phyloP scores from a whole-genome alignment of 192 early-diverging fungal species.

The Spizellomyces sp. region DNA sequence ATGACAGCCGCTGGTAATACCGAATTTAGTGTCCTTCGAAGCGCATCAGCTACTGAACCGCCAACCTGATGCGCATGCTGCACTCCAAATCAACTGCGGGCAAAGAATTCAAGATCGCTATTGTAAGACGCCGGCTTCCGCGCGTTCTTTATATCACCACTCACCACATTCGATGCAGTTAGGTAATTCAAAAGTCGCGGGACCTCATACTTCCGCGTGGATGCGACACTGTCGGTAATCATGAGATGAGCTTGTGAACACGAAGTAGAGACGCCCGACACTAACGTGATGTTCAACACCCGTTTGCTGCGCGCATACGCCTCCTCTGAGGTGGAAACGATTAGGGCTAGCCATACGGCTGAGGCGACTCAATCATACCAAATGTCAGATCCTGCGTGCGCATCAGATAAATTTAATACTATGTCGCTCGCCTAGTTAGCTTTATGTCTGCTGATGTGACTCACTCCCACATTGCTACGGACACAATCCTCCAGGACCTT shows the following conservation, averaged over 20 bases:
- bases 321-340: conserved; percentile 49
- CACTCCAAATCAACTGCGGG: conserved; percentile 70
- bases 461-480: conserved; percentile 62
- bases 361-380: not conserved
- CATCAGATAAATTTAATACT: not conserved
- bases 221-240: conserved; percentile 49
- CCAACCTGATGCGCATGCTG: conserved; percentile 65
- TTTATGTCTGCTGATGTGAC: too few species aligned
- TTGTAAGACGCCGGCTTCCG: not conserved
- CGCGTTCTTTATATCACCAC: conserved; percentile 13
- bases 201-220: conserved; percentile 71
- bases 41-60: not conserved
- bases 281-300: conserved; percentile 70
- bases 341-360: not conserved
- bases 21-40: not conserved
- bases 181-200: conserved; percentile 76
- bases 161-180: conserved; percentile 76
- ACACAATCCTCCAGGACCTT: conserved; percentile 77
- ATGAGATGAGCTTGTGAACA: too few species aligned
- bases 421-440: too few species aligned
- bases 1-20: conserved; percentile 56
- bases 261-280: too few species aligned
- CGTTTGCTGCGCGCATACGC: conserved; percentile 68
- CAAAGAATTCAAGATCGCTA: not conserved
- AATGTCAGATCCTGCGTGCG: conserved; percentile 38